These are phyloP conservation scores for Paracamarosporium sp. DNA, from an alignment of 2,329 filamentous ascomycete species.

Conservation along the genomic window DNA sequence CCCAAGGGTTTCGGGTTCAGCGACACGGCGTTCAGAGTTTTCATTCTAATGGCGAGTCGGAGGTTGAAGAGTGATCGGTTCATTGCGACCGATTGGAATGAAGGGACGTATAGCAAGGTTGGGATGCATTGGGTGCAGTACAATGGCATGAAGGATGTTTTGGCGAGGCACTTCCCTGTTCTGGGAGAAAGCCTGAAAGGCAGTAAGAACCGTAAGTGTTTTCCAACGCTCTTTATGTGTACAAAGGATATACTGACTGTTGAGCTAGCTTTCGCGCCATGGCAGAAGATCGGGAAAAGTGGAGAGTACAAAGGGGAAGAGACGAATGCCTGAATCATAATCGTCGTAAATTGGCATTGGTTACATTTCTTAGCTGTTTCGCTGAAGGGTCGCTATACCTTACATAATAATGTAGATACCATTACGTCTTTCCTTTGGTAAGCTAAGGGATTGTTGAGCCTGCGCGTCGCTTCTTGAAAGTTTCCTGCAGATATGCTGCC, in stretches of 20 bases:
- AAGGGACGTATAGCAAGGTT: constrained; percentile 49
- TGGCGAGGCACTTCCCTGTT: constrained; percentile 52
- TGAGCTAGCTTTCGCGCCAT: constrained; percentile 29
- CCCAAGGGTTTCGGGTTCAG: constrained; percentile 56
- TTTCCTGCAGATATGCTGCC: constrained; percentile 11
- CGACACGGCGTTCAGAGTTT: constrained; percentile 56
- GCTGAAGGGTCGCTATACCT: not conserved
- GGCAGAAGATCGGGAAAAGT: constrained; percentile 25
- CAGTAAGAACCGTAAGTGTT: constrained; percentile 20
- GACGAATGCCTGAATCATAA: constrained; percentile 18
- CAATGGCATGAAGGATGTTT: constrained; percentile 45
- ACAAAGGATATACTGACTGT: constrained; percentile 49
- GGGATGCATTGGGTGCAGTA: constrained; percentile 54
- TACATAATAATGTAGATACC: too few relatives aligned
- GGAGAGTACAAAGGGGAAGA: constrained; percentile 26
- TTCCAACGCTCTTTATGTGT: not conserved
- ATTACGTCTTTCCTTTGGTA: not conserved
- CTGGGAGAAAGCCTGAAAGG: constrained; percentile 39
- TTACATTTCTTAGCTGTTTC: too few relatives aligned
- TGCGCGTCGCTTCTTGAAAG: constrained; percentile 4
- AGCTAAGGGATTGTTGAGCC: not conserved
- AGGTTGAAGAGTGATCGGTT: constrained; percentile 55
- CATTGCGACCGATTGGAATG: constrained; percentile 52
- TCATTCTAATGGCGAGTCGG: constrained; percentile 55
- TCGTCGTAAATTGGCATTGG: too few relatives aligned